These are phyloP conservation scores for Solanum verrucosum DNA, from an alignment of 257 asterid species.

Conservation along the genomic window DNA sequence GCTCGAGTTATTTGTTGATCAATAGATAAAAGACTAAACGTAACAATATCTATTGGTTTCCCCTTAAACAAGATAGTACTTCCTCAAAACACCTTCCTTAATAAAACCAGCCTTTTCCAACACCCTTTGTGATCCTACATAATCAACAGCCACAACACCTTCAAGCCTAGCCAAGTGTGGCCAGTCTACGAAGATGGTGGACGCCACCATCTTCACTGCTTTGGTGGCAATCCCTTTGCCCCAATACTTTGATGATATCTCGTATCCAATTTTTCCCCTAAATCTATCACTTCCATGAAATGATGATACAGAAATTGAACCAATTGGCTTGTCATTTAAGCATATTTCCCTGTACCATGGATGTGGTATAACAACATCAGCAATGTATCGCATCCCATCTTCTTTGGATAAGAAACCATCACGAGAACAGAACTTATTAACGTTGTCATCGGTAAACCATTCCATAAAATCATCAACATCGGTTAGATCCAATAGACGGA, in stretches of 20 bases:
- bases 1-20: conserved; percentile 9
- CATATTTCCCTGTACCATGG: conserved; percentile 60
- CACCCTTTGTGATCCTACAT: conserved; percentile 50
- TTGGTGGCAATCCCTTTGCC: conserved; percentile 60
- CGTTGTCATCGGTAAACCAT: conserved; percentile 54
- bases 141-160: conserved; percentile 56
- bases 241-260: conserved; percentile 55
- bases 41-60: conserved; percentile 30
- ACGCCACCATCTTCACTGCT: conserved; percentile 58
- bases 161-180: conserved; percentile 54
- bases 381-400: conserved; percentile 24
- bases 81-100: conserved; percentile 63
- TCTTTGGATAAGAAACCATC: conserved; percentile 24
- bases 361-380: conserved; percentile 12
- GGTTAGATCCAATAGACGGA: conserved; percentile 34
- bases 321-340: conserved; percentile 36
- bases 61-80: conserved; percentile 43
- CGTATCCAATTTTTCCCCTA: conserved; percentile 57
- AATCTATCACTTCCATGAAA: conserved; percentile 19
- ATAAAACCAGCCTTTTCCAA: conserved; percentile 32
- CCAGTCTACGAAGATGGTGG: conserved; percentile 46
- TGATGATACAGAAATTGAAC: conserved; percentile 35
- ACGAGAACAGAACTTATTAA: conserved; percentile 48
- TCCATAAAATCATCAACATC: conserved; percentile 49
- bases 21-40: conserved; percentile 46